phyloP scores from a whole-genome alignment of 768 basidiomycete genomes.

The Hortiboletus flavorubellus region DNA sequence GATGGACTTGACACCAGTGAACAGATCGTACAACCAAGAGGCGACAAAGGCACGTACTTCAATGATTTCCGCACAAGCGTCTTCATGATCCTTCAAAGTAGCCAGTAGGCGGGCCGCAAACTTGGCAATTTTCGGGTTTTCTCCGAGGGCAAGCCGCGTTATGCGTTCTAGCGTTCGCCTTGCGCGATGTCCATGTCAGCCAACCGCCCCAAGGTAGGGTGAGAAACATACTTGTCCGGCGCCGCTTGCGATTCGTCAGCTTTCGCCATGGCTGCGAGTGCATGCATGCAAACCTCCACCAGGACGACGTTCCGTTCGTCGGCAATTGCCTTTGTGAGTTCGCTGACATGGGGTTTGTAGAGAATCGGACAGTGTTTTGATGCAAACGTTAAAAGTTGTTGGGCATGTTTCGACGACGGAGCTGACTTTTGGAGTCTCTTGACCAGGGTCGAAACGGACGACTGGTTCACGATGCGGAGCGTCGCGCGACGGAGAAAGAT shows the following conservation, averaged over 20 bases:
- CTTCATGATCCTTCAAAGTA: slow-evolving; percentile 49
- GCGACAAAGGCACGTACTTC: slow-evolving; percentile 47
- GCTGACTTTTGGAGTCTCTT: slow-evolving; percentile 56
- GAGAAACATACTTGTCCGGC: slow-evolving; percentile 59
- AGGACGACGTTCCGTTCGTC: slow-evolving; percentile 55
- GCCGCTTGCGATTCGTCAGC: slow-evolving; percentile 56
- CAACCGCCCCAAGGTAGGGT: background rate
- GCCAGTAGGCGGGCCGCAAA: slow-evolving; percentile 79
- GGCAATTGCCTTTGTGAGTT: slow-evolving; percentile 69
- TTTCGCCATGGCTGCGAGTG: slow-evolving; percentile 63
- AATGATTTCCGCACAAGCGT: slow-evolving; percentile 52
- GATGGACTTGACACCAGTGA: slow-evolving; percentile 47
- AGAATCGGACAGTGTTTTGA: slow-evolving; percentile 76
- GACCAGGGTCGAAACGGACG: slow-evolving; percentile 78
- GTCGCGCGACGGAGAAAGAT: slow-evolving; percentile 66
- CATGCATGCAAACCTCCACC: slow-evolving; percentile 71
- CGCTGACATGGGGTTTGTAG: slow-evolving; percentile 69
- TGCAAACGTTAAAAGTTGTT: slow-evolving; percentile 51
- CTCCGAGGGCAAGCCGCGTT: slow-evolving; percentile 53
- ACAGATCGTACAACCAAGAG: background rate
- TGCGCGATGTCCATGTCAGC: slow-evolving; percentile 1
- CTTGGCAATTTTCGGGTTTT: slow-evolving; percentile 70
- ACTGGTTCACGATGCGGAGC: slow-evolving; percentile 77
- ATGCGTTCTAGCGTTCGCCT: slow-evolving; percentile 71
- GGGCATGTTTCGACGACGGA: slow-evolving; percentile 44